Percentiles rank a stretch among this genome's conserved stretches.
phyloP scores from a whole-genome alignment of 164 flowering plant species.

The Pachysandra terminalis region DNA sequence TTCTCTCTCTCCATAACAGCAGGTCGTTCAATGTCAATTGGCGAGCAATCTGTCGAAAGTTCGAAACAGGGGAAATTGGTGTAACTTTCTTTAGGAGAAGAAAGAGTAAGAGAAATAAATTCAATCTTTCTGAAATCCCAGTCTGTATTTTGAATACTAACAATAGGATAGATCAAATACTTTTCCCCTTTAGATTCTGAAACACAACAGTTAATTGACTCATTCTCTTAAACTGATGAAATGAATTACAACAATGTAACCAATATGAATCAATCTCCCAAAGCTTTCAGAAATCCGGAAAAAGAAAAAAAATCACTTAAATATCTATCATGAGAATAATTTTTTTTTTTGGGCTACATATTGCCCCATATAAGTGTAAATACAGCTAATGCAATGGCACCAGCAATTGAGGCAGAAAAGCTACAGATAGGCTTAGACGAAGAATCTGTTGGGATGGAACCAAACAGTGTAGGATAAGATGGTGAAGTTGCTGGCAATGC shows the following conservation, averaged over 20 bases:
- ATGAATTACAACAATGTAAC: neutral
- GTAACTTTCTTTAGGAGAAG: too few species aligned
- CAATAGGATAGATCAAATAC: neutral
- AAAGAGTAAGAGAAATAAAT: too few species aligned
- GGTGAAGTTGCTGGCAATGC: constrained; percentile 44
- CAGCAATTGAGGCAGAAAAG: constrained; percentile 12
- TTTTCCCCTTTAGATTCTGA: neutral
- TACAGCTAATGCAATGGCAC: constrained; percentile 19
- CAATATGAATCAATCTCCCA: neutral
- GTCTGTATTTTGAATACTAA: too few species aligned
- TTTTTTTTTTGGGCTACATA: constrained; percentile 14
- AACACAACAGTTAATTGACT: neutral
- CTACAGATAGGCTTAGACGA: constrained; percentile 26
- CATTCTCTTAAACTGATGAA: neutral
- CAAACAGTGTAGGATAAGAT: constrained; percentile 73
- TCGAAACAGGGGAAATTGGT: too few species aligned
- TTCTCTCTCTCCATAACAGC: too few species aligned
- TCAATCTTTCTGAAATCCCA: too few species aligned
- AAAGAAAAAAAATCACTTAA: too few species aligned
- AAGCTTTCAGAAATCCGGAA: neutral
- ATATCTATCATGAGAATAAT: too few species aligned
- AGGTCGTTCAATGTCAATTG: too few species aligned
- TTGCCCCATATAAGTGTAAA: constrained; percentile 13
- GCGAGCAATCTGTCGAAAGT: too few species aligned
- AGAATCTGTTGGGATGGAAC: constrained; percentile 56